Conservation (phyloP, 169 alveolate genomes). For the Eimeria maxima region DNA sequence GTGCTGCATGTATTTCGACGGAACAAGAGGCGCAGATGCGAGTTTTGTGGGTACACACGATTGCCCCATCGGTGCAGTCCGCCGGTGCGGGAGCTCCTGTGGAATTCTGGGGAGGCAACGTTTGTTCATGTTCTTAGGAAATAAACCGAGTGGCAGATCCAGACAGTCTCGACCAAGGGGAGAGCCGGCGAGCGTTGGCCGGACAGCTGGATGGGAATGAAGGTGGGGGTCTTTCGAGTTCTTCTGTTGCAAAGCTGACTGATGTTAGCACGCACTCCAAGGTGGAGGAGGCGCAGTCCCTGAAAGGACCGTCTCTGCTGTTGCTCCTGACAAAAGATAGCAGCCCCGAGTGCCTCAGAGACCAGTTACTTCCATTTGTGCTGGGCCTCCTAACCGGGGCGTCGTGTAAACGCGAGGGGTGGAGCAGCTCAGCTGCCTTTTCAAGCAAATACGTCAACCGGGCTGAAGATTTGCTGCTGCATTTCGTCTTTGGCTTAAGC, state of each 20-base stretch:
- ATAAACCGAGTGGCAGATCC: constrained; percentile 74
- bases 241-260: constrained; percentile 5
- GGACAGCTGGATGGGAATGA: constrained; percentile 31
- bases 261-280: constrained; percentile 47
- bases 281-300: constrained; percentile 77
- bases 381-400: constrained; percentile 68
- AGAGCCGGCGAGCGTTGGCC: constrained; percentile 37
- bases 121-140: constrained; percentile 41
- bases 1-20: neutral
- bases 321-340: constrained; percentile 47
- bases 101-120: neutral
- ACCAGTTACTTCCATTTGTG: constrained; percentile 34
- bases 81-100: no score
- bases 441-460: constrained; percentile 67
- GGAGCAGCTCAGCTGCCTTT: constrained; percentile 53
- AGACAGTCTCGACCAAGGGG: constrained; percentile 60
- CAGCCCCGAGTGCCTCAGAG: constrained; percentile 23
- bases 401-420: constrained; percentile 58
- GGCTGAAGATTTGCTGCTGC: constrained; percentile 73
- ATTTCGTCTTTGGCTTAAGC: constrained; percentile 65
- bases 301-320: constrained; percentile 77
- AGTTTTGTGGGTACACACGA: neutral
- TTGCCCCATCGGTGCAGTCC: neutral
- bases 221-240: neutral
- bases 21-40: neutral